Evolutionary conservation across 495 filamentous ascomycete species (phyloP).

Genomic region (Lepidopterella palustris): DNA sequence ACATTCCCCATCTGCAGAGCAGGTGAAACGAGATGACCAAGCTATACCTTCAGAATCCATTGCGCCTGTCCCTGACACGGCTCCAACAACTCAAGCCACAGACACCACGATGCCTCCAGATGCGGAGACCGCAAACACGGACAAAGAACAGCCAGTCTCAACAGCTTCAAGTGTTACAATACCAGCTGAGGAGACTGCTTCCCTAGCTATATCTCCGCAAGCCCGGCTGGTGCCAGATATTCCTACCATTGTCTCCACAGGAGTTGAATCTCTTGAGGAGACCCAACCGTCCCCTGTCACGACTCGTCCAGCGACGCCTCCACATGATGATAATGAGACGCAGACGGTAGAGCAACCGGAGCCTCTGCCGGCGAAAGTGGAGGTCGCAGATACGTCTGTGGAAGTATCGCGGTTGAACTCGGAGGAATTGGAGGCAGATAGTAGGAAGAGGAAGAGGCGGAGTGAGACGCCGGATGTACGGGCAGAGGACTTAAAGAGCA

Average conservation of each 20-base stretch:
- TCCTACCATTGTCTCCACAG: neutral
- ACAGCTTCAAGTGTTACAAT: neutral
- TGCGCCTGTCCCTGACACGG: neutral
- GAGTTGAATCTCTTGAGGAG: neutral
- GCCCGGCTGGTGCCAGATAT: neutral
- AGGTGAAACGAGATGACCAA: neutral
- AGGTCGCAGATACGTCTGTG: neutral
- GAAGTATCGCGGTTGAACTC: slow-evolving; percentile 19
- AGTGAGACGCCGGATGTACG: slow-evolving; percentile 29
- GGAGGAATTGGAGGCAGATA: slow-evolving; percentile 32
- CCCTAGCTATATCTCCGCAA: neutral
- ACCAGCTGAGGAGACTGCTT: neutral
- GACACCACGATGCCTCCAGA: neutral
- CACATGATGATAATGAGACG: slow-evolving; percentile 10
- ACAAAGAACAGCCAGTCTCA: neutral
- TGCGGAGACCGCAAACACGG: neutral
- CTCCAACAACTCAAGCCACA: neutral
- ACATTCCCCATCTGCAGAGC: neutral
- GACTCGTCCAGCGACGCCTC: slow-evolving; percentile 3
- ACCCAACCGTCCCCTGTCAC: neutral
- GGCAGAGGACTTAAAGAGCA: slow-evolving; percentile 24
- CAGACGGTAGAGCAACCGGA: slow-evolving; percentile 18
- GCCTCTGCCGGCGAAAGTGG: slow-evolving; percentile 2
- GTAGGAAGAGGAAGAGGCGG: slow-evolving; percentile 35
- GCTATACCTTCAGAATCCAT: neutral